Evolutionary conservation across 176 grass and related monocot genomes (phyloP).

Genomic region (Saccharum spontaneum): DNA sequence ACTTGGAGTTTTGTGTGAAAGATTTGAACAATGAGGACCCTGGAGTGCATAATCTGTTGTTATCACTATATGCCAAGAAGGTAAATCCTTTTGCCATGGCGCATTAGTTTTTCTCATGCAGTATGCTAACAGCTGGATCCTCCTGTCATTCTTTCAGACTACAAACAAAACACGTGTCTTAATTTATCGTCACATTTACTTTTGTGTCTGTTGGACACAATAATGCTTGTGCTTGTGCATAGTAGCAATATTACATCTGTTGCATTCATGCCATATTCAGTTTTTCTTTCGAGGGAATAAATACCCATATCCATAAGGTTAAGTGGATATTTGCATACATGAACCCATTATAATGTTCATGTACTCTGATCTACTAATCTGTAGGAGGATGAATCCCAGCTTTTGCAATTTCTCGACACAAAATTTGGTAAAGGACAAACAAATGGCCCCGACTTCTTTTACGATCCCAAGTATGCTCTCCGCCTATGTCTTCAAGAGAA

Average conservation of each 20-base stretch:
- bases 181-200: constrained; percentile 21
- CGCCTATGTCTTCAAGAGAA: constrained; percentile 94
- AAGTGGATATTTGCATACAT: constrained; percentile 13
- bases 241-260: constrained; percentile 8
- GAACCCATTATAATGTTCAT: not conserved
- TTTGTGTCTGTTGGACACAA: constrained; percentile 31
- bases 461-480: constrained; percentile 98
- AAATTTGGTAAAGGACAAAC: constrained; percentile 77
- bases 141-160: constrained; percentile 6
- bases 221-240: not conserved
- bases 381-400: constrained; percentile 84
- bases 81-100: constrained; percentile 46
- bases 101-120: constrained; percentile 56
- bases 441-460: constrained; percentile 78
- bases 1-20: constrained; percentile 96
- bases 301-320: constrained; percentile 15
- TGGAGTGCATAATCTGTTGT: constrained; percentile 91
- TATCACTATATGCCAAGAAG: constrained; percentile 93
- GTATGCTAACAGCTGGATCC: constrained; percentile 49
- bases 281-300: not conserved
- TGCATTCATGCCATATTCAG: not conserved
- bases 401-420: constrained; percentile 86
- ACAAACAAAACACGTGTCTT: not conserved
- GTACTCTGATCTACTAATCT: constrained; percentile 34
- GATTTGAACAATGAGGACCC: constrained; percentile 80